phyloP scores from a whole-genome alignment of 202 grass and related monocot species.

The Digitaria exilis region DNA sequence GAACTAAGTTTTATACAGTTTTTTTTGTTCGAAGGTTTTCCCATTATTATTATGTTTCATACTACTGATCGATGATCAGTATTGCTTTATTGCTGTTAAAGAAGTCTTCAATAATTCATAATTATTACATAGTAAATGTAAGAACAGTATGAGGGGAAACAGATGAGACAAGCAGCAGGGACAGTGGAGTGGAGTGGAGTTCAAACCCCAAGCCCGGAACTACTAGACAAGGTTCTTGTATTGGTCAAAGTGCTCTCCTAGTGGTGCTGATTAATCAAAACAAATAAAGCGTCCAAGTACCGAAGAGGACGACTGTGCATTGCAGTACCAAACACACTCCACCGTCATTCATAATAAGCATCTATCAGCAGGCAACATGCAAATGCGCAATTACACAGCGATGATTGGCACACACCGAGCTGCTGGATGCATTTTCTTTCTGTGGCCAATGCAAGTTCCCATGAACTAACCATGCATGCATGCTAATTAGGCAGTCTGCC shows the following conservation, averaged over 20 bases:
- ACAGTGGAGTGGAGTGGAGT: no score
- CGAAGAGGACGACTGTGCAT: slow-evolving; percentile 22
- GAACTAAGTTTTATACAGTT: neutral
- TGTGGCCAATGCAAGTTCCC: slow-evolving; percentile 33
- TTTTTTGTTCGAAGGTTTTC: neutral
- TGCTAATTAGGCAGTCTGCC: neutral
- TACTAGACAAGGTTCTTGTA: slow-evolving; percentile 27
- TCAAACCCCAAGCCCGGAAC: slow-evolving; percentile 37
- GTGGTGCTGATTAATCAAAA: slow-evolving; percentile 41
- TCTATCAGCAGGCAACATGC: neutral
- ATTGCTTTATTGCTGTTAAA: no score
- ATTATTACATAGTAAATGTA: neutral
- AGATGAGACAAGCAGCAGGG: slow-evolving; percentile 7
- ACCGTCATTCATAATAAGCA: no score
- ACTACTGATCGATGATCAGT: no score
- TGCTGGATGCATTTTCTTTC: neutral
- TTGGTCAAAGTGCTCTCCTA: slow-evolving; percentile 41
- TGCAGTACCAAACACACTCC: slow-evolving; percentile 18
- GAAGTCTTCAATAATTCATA: no score
- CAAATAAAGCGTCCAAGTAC: slow-evolving; percentile 49
- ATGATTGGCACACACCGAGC: slow-evolving; percentile 33
- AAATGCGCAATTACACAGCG: slow-evolving; percentile 13
- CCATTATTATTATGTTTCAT: neutral
- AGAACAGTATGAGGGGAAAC: neutral
- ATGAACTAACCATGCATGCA: slow-evolving; percentile 1